Base-by-base conservation (phyloP, 2,329 filamentous ascomycete genomes). In the Seiridium unicorne region DNA sequence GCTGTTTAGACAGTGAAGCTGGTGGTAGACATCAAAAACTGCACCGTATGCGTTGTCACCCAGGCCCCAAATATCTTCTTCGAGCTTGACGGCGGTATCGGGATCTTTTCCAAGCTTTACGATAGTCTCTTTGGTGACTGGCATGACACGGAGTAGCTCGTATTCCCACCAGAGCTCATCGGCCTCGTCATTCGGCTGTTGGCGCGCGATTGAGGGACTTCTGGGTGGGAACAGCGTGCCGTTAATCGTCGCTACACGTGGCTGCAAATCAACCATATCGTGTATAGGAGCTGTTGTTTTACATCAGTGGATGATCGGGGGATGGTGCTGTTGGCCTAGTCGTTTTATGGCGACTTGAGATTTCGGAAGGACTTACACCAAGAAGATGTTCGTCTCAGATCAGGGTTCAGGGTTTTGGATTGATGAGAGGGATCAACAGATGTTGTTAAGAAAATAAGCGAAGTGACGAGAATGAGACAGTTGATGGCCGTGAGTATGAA, bases 11-110 rank as follows among this genome's bases (percentile, higher is more conserved):
- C 64, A 67, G 56, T 66, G 65, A 8, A 66, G 55, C 44, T 68
- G 65, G 34, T 66, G 66, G 56, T 63, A 67, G 18, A 68, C 60
- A 42, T 63, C 63, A 34, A 65, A 59, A 6, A 65, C 63, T 18
- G 63, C 68, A 44, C 69, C 70, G 51, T 75, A 75, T 1, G 69
- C 69, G 38, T 74, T 67, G 36, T 69, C 64, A 1, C 72, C 72
- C 4, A 73, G 63, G 1, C 70, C 69, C 68, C 70, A 74, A 44
- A 67, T 61, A 2, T 70, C 63, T 47, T 74, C 62, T 36, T 69
- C 67, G 35, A 72, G 66, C 51, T 69, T 70, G 9, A 62, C 65
- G 4, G 63, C 64, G 3, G 61, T 67, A 4, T 55, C 58, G 1
- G 70, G 69, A 48, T 75, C 69, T 36, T 74, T 74, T 4, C 72